A percentile compares a stretch with the other conserved stretches of the same genome.
Evolutionary conservation across 2,329 filamentous ascomycete species (phyloP).

Genomic region (Bipolaris victoriae): DNA sequence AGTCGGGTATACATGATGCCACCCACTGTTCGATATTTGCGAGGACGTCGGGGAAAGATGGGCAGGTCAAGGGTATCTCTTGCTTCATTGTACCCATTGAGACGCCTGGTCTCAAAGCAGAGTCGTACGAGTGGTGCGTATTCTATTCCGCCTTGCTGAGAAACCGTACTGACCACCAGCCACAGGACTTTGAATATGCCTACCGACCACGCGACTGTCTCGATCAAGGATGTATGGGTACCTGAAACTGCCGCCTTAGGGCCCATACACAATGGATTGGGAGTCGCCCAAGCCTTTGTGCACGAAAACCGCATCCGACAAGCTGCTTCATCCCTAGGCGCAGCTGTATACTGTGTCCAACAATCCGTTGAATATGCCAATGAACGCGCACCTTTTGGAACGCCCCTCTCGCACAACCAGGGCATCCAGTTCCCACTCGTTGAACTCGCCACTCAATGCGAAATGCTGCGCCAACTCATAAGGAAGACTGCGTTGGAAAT

Average conservation of each 20-base stretch:
- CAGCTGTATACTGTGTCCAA: slow-evolving; percentile 66
- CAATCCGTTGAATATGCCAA: slow-evolving; percentile 64
- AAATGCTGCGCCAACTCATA: slow-evolving; percentile 67
- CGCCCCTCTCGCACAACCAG: slow-evolving; percentile 64
- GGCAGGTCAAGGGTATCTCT: slow-evolving; percentile 63
- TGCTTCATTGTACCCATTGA: slow-evolving; percentile 65
- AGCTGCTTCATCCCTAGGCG: slow-evolving; percentile 65
- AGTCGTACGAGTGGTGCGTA: slow-evolving; percentile 63
- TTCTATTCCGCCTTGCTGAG: background rate
- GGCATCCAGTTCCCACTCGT: slow-evolving; percentile 69
- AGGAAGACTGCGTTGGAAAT: slow-evolving; percentile 67
- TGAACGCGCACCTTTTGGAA: slow-evolving; percentile 61
- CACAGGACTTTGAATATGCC: slow-evolving; percentile 68
- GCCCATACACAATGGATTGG: slow-evolving; percentile 59
- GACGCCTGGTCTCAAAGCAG: slow-evolving; percentile 60
- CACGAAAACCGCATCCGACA: slow-evolving; percentile 71
- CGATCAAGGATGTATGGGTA: slow-evolving; percentile 63
- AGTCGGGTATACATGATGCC: slow-evolving; percentile 67
- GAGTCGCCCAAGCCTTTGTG: slow-evolving; percentile 69
- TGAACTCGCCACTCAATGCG: slow-evolving; percentile 65
- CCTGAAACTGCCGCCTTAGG: slow-evolving; percentile 61
- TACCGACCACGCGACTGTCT: slow-evolving; percentile 68
- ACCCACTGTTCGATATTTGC: slow-evolving; percentile 69
- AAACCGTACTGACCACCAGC: slow-evolving; percentile 7
- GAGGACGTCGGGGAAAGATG: slow-evolving; percentile 61